Conservation (phyloP, 768 basidiomycete genomes). For the Lepiota venenata region DNA sequence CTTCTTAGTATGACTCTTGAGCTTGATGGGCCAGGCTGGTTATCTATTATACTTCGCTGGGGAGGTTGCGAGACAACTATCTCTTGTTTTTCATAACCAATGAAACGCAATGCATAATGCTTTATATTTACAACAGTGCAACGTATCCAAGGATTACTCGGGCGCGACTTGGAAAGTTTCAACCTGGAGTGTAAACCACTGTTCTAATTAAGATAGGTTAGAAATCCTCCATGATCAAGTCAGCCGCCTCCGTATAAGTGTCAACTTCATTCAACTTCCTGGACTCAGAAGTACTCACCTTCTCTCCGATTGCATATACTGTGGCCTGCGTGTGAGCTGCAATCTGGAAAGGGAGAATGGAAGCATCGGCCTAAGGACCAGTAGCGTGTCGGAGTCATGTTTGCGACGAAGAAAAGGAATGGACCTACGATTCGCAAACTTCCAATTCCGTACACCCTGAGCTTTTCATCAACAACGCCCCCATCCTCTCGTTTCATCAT, state of each 20-base stretch:
- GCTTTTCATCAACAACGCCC: slow-evolving; percentile 30
- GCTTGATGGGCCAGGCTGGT: no score
- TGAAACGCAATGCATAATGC: no score
- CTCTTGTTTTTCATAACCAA: no score
- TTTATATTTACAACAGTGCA: no score
- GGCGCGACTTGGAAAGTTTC: no score
- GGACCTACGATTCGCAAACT: slow-evolving; percentile 24
- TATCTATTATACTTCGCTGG: no score
- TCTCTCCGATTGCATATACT: slow-evolving; percentile 20
- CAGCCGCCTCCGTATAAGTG: neutral
- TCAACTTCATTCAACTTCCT: no score
- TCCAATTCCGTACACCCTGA: slow-evolving; percentile 28
- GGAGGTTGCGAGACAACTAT: no score
- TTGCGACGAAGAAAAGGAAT: neutral
- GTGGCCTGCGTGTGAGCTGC: slow-evolving; percentile 15
- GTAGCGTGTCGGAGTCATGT: neutral
- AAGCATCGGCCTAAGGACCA: slow-evolving; percentile 17
- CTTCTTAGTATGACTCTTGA: no score
- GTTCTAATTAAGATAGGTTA: neutral
- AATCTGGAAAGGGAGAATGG: slow-evolving; percentile 16
- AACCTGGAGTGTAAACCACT: no score
- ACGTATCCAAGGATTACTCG: no score
- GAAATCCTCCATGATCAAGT: slow-evolving; percentile 1
- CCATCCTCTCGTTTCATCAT: slow-evolving; percentile 25
- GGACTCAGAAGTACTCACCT: slow-evolving; percentile 8